Evolutionary conservation across 352 stramenopile genomes (phyloP).

Genomic region (Phytophthora uliginosa): DNA sequence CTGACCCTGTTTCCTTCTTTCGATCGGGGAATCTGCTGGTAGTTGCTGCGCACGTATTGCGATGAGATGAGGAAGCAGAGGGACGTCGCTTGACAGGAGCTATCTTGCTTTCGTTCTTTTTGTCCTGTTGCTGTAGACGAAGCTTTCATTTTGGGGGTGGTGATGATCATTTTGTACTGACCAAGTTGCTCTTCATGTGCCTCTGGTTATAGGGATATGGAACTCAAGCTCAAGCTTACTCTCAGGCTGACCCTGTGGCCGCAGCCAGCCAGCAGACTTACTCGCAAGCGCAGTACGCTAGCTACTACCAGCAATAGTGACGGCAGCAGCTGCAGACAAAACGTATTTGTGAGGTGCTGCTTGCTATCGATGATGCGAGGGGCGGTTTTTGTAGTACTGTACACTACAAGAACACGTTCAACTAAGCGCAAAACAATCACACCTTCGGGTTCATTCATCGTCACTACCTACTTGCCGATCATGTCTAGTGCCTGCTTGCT

Average conservation of each 20-base stretch:
- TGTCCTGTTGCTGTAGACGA: slow-evolving; percentile 14
- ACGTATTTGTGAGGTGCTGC: not conserved
- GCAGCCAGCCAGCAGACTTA: slow-evolving; percentile 46
- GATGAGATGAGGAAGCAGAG: slow-evolving; percentile 36
- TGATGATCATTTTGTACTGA: slow-evolving; percentile 22
- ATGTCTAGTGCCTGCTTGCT: slow-evolving; percentile 86
- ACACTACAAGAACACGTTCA: slow-evolving; percentile 5
- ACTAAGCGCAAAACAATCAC: slow-evolving; percentile 17
- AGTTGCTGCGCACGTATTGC: slow-evolving; percentile 36
- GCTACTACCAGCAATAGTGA: slow-evolving; percentile 74
- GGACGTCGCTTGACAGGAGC: slow-evolving; percentile 37
- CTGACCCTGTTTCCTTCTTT: slow-evolving; percentile 42
- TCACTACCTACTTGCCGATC: slow-evolving; percentile 61
- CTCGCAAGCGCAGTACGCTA: slow-evolving; percentile 70
- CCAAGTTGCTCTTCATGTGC: slow-evolving; percentile 14
- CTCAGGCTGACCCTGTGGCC: slow-evolving; percentile 44
- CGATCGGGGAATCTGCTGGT: slow-evolving; percentile 31
- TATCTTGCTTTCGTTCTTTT: slow-evolving; percentile 40
- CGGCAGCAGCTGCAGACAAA: not conserved
- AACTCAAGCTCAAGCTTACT: slow-evolving; percentile 53
- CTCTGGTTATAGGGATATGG: slow-evolving; percentile 62
- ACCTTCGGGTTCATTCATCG: slow-evolving; percentile 7
- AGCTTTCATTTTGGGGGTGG: slow-evolving; percentile 28
- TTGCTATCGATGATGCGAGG: not conserved
- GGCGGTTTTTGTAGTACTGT: not conserved